Evolutionary conservation across 495 filamentous ascomycete species (phyloP).

Genomic region (Aspergillus wentii): DNA sequence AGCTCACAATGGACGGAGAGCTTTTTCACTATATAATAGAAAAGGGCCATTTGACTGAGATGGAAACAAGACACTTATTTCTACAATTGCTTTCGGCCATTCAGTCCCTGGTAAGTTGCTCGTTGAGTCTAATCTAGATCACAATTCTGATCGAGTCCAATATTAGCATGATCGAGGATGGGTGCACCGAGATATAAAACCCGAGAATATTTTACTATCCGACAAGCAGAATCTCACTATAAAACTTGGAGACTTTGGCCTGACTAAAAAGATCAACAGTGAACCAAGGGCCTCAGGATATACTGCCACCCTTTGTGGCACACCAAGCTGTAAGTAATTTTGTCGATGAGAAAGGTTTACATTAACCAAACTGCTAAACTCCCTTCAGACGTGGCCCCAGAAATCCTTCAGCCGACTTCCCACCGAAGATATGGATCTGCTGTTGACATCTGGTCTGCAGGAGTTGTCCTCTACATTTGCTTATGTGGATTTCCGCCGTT

Average conservation of each 20-base stretch:
- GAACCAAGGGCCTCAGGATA: slow-evolving; percentile 99
- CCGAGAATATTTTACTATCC: slow-evolving; percentile 90
- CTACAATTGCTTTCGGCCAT: slow-evolving; percentile 87
- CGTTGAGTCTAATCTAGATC: slow-evolving; percentile 3
- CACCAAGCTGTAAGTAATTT: slow-evolving; percentile 68
- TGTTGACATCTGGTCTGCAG: slow-evolving; percentile 95
- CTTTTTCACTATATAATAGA: slow-evolving; percentile 90
- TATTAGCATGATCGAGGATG: slow-evolving; percentile 91
- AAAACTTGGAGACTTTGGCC: slow-evolving; percentile 94
- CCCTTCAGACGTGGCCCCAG: slow-evolving; percentile 78
- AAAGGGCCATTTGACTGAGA: slow-evolving; percentile 81
- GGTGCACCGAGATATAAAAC: slow-evolving; percentile 97
- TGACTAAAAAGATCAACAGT: slow-evolving; percentile 98
- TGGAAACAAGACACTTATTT: slow-evolving; percentile 80
- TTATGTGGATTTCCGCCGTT: slow-evolving; percentile 98
- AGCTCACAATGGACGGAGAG: slow-evolving; percentile 88
- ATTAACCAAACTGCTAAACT: no score
- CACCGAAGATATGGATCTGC: slow-evolving; percentile 88
- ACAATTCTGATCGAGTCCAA: neutral
- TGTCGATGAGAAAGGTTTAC: no score
- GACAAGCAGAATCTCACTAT: slow-evolving; percentile 80
- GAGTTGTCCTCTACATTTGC: slow-evolving; percentile 98
- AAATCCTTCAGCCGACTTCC: slow-evolving; percentile 76
- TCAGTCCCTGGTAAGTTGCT: slow-evolving; percentile 76
- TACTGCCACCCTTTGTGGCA: slow-evolving; percentile 92